Base-by-base conservation (phyloP, 495 filamentous ascomycete genomes). In the Lentithecium fluviatile region DNA sequence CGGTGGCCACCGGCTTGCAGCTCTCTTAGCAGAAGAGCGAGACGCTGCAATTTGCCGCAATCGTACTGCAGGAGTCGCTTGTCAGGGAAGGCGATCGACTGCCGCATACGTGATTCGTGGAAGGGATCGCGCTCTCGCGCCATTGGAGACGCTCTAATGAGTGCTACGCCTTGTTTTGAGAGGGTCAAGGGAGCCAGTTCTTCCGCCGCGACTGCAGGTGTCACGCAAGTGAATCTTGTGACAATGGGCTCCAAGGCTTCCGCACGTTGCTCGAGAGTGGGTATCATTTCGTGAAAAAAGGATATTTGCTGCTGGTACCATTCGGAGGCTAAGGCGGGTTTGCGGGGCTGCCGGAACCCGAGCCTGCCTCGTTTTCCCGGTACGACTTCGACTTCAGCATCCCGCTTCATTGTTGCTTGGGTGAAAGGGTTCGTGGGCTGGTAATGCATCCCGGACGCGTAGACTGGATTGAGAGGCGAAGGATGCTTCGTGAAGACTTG, bases 31-130 rank as follows among this genome's bases (percentile, higher is more conserved):
- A 99, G 83, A 58, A 83, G 85, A 69, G 93, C 92, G 13, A 99
- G 85, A 24, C 87, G 84, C 66, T 99, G 95, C 11, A 99, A 82
- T 71, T 99, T 99, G 52, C 95, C 95, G 69, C 95, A 97, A 74
- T 99, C 95, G 67, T 96, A 99, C 69, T 97, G 92, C 2, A 99
- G 80, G 32, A 99, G 82, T 12, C 94, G 83, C 71, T 90, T 96
- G 70, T 99, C 95, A 0, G 95, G 95, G 71, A 99, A 99, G 6
- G 93, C 95, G 53, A 99, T 97, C 1, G 90, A 93, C 3, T 94
- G 79, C 19, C 91, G 88, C 82, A 96, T 90, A 45, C 91, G 89
- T 1, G 92, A 83, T 76, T 97, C 90, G 71, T 99, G 95, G 80
- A 91, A 96, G 2, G 90, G 88, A 71, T 99, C 92, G 2, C 73